Evolutionary conservation across 2,329 filamentous ascomycete species (phyloP).

Genomic region (Pyrenochaeta sp.): DNA sequence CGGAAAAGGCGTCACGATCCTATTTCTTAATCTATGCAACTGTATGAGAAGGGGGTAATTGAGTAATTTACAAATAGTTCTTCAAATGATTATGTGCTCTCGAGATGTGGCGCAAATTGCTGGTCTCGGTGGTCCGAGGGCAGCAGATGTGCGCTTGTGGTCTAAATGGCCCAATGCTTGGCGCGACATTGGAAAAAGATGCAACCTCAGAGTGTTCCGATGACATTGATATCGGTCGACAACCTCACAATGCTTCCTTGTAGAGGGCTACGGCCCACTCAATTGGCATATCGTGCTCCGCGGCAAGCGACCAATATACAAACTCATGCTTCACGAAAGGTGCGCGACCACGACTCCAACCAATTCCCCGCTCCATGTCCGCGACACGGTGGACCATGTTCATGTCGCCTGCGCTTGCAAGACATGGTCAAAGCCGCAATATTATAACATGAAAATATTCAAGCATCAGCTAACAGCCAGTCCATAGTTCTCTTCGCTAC

Average conservation of each 20-base stretch:
- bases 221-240: constrained; percentile 34
- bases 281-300: constrained; percentile 29
- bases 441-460: no score
- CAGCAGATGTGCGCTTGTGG: constrained; percentile 22
- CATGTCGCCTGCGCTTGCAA: neutral
- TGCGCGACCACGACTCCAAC: no score
- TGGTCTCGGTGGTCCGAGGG: constrained; percentile 15
- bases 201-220: constrained; percentile 18
- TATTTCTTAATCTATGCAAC: constrained; percentile 14
- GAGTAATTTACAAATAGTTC: constrained; percentile 1
- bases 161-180: constrained; percentile 23
- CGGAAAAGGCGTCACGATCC: constrained; percentile 18
- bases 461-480: no score
- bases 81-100: neutral
- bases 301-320: constrained; percentile 29
- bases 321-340: constrained; percentile 41
- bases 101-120: no score
- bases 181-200: constrained; percentile 32
- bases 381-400: neutral
- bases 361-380: no score
- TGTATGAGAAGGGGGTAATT: constrained; percentile 16
- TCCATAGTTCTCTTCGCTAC: constrained; percentile 45
- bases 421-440: neutral
- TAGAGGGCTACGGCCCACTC: constrained; percentile 53
- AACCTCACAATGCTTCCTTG: constrained; percentile 56